phyloP scores from a whole-genome alignment of 139 green algal species.

The Monoraphidium neglectum region DNA sequence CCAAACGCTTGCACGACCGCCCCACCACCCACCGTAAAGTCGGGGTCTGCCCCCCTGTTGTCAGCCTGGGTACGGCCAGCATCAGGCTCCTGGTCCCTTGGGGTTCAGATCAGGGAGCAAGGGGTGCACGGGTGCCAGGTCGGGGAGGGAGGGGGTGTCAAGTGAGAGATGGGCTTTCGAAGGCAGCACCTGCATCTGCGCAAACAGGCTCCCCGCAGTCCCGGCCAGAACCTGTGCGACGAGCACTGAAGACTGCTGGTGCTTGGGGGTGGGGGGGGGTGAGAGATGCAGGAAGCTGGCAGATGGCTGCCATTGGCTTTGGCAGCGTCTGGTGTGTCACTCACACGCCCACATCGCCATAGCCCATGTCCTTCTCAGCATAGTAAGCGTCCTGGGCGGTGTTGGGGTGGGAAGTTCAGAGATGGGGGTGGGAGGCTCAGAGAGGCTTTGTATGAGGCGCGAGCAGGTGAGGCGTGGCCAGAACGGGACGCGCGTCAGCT shows the following conservation, averaged over 20 bases:
- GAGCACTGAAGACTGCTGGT: not conserved
- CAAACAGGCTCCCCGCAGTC: not conserved
- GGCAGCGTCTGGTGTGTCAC: not conserved
- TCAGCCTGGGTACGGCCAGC: constrained; percentile 25
- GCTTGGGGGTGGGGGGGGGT: not conserved
- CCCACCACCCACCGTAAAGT: constrained; percentile 23
- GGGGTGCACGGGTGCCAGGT: too few relatives aligned
- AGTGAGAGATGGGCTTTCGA: not conserved
- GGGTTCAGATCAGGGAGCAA: not conserved
- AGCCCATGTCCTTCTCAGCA: constrained; percentile 24
- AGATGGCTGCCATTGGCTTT: not conserved
- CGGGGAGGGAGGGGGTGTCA: too few relatives aligned
- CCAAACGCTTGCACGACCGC: too few relatives aligned
- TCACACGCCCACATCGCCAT: constrained; percentile 27
- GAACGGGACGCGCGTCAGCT: too few relatives aligned
- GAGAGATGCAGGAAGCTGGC: not conserved
- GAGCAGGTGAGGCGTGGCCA: too few relatives aligned
- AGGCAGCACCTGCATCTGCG: not conserved
- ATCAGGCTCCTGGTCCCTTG: constrained; percentile 23
- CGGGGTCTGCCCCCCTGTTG: constrained; percentile 6
- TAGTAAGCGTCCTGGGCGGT: constrained; percentile 17
- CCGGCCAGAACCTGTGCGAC: too few relatives aligned
- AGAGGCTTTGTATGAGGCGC: too few relatives aligned
- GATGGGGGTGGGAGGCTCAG: too few relatives aligned
- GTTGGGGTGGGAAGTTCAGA: too few relatives aligned